phyloP scores from a whole-genome alignment of 768 basidiomycete genomes.

The Strobilomyces dryophilus region DNA sequence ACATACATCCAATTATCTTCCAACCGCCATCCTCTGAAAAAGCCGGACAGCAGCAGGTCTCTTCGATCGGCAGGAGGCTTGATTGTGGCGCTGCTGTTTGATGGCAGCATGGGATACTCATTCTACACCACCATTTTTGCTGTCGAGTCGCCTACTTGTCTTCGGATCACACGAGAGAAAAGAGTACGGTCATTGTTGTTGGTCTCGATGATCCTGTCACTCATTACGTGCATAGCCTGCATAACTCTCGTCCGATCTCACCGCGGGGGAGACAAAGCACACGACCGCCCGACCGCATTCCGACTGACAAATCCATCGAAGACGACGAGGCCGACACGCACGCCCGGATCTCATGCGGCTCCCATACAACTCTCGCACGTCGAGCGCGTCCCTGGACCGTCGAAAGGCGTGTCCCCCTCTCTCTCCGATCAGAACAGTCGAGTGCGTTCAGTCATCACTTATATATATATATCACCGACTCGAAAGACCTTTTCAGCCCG shows the following conservation, averaged over 20 bases:
- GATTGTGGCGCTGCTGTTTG: constrained; percentile 13
- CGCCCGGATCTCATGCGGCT: not conserved
- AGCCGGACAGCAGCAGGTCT: not conserved
- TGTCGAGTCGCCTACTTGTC: not conserved
- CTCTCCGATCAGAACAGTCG: not conserved
- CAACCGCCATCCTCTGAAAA: not conserved
- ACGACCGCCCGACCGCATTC: not conserved
- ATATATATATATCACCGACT: not conserved
- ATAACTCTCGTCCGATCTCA: not conserved
- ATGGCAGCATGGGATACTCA: constrained; percentile 2
- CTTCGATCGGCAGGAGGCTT: not conserved
- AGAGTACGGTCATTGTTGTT: constrained; percentile 4
- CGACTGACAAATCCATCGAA: not conserved
- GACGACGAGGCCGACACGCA: not conserved
- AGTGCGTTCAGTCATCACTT: constrained; percentile 1
- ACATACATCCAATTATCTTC: not conserved
- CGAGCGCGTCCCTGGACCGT: not conserved
- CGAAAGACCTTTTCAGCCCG: constrained; percentile 5
- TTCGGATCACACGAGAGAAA: constrained; percentile 11
- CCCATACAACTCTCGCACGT: not conserved
- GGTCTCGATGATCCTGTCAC: not conserved
- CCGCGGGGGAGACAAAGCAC: constrained; percentile 1
- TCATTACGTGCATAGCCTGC: constrained; percentile 10
- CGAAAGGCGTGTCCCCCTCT: not conserved
- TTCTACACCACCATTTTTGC: constrained; percentile 1